Conservation (phyloP, 257 asterid genomes). For the Fraxinus excelsior region DNA sequence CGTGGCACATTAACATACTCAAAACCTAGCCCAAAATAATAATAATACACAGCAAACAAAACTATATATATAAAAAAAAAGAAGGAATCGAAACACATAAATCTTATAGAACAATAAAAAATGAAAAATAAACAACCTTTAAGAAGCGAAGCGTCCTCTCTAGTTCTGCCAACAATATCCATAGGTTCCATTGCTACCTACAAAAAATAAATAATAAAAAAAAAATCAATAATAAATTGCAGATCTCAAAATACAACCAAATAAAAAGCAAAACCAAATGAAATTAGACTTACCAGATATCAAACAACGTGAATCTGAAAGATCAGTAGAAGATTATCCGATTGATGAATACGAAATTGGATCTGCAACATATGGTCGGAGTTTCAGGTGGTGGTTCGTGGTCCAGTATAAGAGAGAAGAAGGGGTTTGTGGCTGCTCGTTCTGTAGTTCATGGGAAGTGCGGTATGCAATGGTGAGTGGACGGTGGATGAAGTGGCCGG, state of each 20-base stretch:
- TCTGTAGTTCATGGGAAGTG: too few species aligned
- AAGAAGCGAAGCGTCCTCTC: slow-evolving; percentile 98
- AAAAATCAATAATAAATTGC: background rate
- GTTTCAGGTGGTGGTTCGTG: slow-evolving; percentile 42
- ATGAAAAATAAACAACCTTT: slow-evolving; percentile 51
- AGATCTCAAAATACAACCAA: background rate
- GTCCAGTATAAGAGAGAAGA: slow-evolving; percentile 25
- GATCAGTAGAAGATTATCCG: slow-evolving; percentile 15
- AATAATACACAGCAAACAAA: background rate
- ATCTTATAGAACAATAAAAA: background rate
- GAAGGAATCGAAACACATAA: background rate
- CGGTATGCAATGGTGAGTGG: too few species aligned
- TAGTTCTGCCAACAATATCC: slow-evolving; percentile 88
- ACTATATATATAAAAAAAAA: background rate
- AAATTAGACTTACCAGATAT: slow-evolving; percentile 16
- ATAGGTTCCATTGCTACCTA: slow-evolving; percentile 76
- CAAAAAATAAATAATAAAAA: slow-evolving; percentile 12
- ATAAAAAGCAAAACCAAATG: slow-evolving; percentile 7
- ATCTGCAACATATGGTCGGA: slow-evolving; percentile 27
- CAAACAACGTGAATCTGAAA: slow-evolving; percentile 10
- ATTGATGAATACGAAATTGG: slow-evolving; percentile 21
- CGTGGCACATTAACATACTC: background rate
- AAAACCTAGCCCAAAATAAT: background rate
- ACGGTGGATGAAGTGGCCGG: too few species aligned
- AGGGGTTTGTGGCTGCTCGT: too few species aligned